phyloP scores from a whole-genome alignment of 2,329 filamentous ascomycete genomes.

The Paecilomyces fulvus region DNA sequence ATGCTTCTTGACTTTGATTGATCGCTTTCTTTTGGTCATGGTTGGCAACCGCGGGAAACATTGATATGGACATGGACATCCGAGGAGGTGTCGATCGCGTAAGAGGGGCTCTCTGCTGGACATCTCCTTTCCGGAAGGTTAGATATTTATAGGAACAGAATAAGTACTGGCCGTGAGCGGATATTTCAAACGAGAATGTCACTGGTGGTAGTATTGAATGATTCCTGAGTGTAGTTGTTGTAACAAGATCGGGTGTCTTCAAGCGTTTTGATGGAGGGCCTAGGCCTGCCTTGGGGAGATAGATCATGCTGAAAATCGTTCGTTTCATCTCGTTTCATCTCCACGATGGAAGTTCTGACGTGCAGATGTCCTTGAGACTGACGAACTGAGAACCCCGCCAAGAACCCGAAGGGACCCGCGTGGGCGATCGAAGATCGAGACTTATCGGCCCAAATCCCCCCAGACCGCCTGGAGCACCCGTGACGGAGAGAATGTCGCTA shows the following conservation, averaged over 20 bases:
- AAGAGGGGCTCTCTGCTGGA: not conserved
- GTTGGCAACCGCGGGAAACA: not conserved
- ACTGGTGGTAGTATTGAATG: not conserved
- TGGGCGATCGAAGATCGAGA: conserved; percentile 13
- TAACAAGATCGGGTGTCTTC: not conserved
- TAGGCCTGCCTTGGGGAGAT: too few relatives aligned
- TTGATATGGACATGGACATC: not conserved
- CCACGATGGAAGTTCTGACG: not conserved
- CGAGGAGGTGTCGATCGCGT: not conserved
- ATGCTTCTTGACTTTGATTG: not conserved
- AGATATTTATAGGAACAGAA: not conserved
- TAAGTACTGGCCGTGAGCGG: not conserved
- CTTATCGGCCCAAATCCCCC: conserved; percentile 10
- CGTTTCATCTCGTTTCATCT: not conserved
- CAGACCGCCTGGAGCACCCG: conserved; percentile 2
- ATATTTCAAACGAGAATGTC: not conserved
- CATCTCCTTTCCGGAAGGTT: not conserved
- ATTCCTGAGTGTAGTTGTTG: not conserved
- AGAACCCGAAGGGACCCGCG: conserved; percentile 10
- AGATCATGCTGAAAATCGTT: too few relatives aligned
- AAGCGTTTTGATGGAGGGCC: too few relatives aligned
- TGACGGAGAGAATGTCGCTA: not conserved
- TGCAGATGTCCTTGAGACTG: not conserved
- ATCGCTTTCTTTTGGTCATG: not conserved
- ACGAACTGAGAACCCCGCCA: conserved; percentile 4